Base-by-base conservation (phyloP, 2,329 filamentous ascomycete species). In the Fusarium citri region DNA sequence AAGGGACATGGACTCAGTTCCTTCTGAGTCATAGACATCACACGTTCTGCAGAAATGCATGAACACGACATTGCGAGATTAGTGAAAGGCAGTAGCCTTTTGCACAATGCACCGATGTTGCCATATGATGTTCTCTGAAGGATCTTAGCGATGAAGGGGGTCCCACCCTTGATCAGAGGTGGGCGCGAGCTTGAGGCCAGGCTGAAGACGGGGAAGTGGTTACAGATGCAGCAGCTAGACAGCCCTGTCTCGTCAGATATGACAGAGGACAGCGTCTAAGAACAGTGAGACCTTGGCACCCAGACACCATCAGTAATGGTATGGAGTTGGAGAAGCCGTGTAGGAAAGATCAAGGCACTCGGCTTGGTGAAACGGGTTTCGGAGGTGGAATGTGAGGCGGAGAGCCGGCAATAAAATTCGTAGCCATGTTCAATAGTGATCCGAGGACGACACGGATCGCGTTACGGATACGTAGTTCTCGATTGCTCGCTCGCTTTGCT, bases 121-220 rank as follows among this genome's bases (percentile, higher is more conserved):
- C 53, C 46, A 53, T 40, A 49, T 37, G 69, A 72, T 56, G 40
- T 43, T 42, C 48, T 55, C 45, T 56, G 55, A 25, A 51, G 58
- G 55, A 57, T 31, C 40, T 31, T 55, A 51, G 46, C 42, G 41
- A 55, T 51, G 45, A 40, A 54, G 48, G 45, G 46, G 46, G 51
- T 18, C 23, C 55, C 59, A 54, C 37, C 55, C 59, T 54, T 30
- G 30, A 64, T 46, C 55, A 31, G 63, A 54, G 42, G 26, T 63
- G 62, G 51, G 66, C 68, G 67, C 65, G 70, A 67, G 53, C 45
- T 69, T 69, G 68, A 72, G 61, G 61, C 51, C 64, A 28, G 45
- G 51, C 55, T 61, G 30, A 47, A 37, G 25, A 58, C 18, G 49
- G 53, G 28, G 45, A 66, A 69, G 26, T 28, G 66, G 56, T 61